Percentiles rank a stretch among this genome's conserved stretches.
These are phyloP conservation scores for Ascochyta viciae-villosae DNA, from an alignment of 2,329 filamentous ascomycete species.

Conservation along the genomic window DNA sequence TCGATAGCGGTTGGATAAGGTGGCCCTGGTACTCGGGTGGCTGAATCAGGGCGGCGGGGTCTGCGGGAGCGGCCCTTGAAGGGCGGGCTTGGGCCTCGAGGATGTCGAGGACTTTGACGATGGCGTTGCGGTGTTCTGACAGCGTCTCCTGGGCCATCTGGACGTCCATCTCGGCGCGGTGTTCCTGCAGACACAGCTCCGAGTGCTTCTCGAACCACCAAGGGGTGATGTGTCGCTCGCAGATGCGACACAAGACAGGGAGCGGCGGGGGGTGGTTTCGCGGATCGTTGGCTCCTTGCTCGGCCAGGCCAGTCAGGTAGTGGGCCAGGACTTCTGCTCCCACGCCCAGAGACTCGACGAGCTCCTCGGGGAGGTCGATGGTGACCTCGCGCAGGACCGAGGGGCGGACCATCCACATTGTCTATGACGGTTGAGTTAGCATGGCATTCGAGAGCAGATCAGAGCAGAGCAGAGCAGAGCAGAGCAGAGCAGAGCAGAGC, in stretches of 20 bases:
- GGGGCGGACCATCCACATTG: constrained; percentile 99
- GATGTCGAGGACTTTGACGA: constrained; percentile 93
- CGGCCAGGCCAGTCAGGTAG: constrained; percentile 88
- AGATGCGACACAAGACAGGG: constrained; percentile 93
- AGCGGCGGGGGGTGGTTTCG: constrained; percentile 79
- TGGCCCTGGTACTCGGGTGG: constrained; percentile 87
- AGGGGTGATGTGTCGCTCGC: constrained; percentile 93
- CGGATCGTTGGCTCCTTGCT: constrained; percentile 78
- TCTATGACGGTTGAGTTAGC: constrained; percentile 62
- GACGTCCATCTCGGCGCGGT: constrained; percentile 96
- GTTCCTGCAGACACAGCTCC: constrained; percentile 93
- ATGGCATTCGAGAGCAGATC: neutral
- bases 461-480: neutral
- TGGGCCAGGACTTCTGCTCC: constrained; percentile 94
- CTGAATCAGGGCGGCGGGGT: constrained; percentile 54
- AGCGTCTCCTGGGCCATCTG: constrained; percentile 93
- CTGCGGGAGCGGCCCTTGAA: constrained; percentile 60
- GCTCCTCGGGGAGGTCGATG: constrained; percentile 86
- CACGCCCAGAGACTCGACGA: constrained; percentile 92
- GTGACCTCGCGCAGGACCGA: constrained; percentile 91
- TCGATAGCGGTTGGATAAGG: constrained; percentile 76
- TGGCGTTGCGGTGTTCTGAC: constrained; percentile 89
- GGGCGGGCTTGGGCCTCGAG: constrained; percentile 80
- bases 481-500: too few relatives aligned
- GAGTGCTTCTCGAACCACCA: constrained; percentile 99